These are phyloP conservation scores for Discostella stelligera DNA, from an alignment of 352 stramenopile species.

Conservation along the genomic window DNA sequence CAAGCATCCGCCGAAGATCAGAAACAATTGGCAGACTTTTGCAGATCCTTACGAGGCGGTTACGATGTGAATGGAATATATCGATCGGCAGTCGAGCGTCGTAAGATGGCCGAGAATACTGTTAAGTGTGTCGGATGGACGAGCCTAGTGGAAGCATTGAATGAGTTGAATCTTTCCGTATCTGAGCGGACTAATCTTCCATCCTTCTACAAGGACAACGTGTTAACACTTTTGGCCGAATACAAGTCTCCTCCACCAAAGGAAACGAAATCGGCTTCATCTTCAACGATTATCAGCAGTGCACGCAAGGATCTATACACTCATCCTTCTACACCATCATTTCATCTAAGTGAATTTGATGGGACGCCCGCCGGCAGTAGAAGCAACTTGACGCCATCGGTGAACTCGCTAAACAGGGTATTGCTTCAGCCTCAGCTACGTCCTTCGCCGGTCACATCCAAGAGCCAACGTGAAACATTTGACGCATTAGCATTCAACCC, in stretches of 20 bases:
- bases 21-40: constrained; percentile 53
- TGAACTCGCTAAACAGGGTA: constrained; percentile 17
- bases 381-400: not conserved
- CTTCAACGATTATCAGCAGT: not conserved
- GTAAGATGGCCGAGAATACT: constrained; percentile 57
- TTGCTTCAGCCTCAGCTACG: constrained; percentile 25
- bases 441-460: constrained; percentile 39
- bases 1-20: constrained; percentile 40
- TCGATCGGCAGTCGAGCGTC: constrained; percentile 65
- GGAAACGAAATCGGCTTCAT: not conserved
- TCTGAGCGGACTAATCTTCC: constrained; percentile 55
- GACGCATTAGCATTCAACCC: constrained; percentile 16
- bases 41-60: constrained; percentile 65
- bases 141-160: constrained; percentile 39
- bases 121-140: not conserved
- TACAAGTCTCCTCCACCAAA: constrained; percentile 24
- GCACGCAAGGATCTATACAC: not conserved
- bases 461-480: constrained; percentile 30
- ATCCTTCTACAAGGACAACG: constrained; percentile 37
- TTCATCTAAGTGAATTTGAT: constrained; percentile 11
- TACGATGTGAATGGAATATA: constrained; percentile 70
- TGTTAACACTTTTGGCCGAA: constrained; percentile 20
- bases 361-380: not conserved
- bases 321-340: constrained; percentile 1
- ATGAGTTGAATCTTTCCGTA: constrained; percentile 55